phyloP scores from a whole-genome alignment of 495 filamentous ascomycete species.

The Chaetomium cochliodes region DNA sequence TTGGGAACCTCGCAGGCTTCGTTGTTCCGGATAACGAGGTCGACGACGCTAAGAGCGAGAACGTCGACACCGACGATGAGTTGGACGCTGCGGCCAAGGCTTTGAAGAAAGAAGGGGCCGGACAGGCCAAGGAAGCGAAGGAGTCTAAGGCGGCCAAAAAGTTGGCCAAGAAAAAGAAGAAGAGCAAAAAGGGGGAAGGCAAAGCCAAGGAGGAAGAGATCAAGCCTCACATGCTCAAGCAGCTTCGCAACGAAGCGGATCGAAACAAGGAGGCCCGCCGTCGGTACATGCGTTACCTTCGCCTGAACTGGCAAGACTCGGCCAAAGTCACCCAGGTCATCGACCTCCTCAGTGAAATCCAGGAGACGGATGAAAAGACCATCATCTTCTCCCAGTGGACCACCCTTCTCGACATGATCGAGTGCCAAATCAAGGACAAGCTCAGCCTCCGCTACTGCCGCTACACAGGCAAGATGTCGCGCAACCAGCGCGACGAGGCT shows the following conservation, averaged over 20 bases:
- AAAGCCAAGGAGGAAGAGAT: slow-evolving; percentile 31
- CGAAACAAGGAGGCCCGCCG: slow-evolving; percentile 61
- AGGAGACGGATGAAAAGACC: slow-evolving; percentile 64
- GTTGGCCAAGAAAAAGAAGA: slow-evolving; percentile 9
- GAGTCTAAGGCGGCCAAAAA: slow-evolving; percentile 25
- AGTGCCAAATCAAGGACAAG: slow-evolving; percentile 72
- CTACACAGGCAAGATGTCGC: slow-evolving; percentile 84
- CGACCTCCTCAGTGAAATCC: slow-evolving; percentile 57
- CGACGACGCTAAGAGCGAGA: slow-evolving; percentile 34
- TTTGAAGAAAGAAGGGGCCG: slow-evolving; percentile 27
- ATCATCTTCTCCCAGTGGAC: slow-evolving; percentile 95
- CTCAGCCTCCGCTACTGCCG: slow-evolving; percentile 61
- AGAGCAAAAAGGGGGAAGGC: slow-evolving; percentile 31
- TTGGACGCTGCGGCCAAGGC: slow-evolving; percentile 13
- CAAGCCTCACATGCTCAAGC: slow-evolving; percentile 31
- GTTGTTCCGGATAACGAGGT: slow-evolving; percentile 54
- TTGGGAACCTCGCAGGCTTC: slow-evolving; percentile 57
- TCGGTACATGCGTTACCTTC: slow-evolving; percentile 63
- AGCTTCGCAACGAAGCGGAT: slow-evolving; percentile 54
- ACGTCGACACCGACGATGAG: slow-evolving; percentile 19
- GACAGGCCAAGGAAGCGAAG: slow-evolving; percentile 15
- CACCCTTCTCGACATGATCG: slow-evolving; percentile 84
- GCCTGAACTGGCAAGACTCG: slow-evolving; percentile 67
- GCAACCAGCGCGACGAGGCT: slow-evolving; percentile 64
- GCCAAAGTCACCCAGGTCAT: slow-evolving; percentile 77